Conservation (phyloP, 371 early-diverging fungal genomes). For the Basidiobolus meristosporus region DNA sequence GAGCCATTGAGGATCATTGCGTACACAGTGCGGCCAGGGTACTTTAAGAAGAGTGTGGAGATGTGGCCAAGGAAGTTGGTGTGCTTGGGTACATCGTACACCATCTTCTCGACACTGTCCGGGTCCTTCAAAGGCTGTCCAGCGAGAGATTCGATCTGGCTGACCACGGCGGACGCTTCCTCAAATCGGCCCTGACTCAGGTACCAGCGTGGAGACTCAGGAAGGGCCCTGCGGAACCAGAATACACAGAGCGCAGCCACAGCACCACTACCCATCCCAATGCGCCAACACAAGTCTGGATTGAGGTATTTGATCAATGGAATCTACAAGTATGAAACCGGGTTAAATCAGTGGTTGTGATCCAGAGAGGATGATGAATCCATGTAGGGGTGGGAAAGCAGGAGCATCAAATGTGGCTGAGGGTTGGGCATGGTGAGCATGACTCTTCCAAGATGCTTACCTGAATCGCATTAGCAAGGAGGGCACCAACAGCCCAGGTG, state of each 20-base stretch:
- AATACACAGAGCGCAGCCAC: no score
- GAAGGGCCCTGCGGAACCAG: neutral
- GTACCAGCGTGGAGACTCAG: conserved; percentile 5
- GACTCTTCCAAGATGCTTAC: no score
- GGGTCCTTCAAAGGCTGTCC: conserved; percentile 2
- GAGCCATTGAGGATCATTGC: conserved; percentile 4
- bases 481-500: conserved; percentile 4
- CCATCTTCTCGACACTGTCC: neutral
- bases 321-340: neutral
- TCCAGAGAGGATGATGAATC: no score
- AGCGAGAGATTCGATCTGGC: conserved; percentile 1
- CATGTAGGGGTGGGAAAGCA: no score
- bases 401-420: no score
- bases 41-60: neutral
- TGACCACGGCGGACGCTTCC: conserved; percentile 3
- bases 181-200: conserved; percentile 1
- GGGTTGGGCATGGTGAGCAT: no score
- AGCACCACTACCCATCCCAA: conserved; percentile 4
- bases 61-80: neutral
- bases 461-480: conserved; percentile 1
- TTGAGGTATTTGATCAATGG: conserved; percentile 2
- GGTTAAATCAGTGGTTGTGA: no score
- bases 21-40: conserved; percentile 2
- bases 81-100: neutral
- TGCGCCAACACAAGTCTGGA: conserved; percentile 1